These are phyloP conservation scores for Pseudognaphalium luteoalbum DNA, from an alignment of 129 eudicot species.

Conservation along the genomic window DNA sequence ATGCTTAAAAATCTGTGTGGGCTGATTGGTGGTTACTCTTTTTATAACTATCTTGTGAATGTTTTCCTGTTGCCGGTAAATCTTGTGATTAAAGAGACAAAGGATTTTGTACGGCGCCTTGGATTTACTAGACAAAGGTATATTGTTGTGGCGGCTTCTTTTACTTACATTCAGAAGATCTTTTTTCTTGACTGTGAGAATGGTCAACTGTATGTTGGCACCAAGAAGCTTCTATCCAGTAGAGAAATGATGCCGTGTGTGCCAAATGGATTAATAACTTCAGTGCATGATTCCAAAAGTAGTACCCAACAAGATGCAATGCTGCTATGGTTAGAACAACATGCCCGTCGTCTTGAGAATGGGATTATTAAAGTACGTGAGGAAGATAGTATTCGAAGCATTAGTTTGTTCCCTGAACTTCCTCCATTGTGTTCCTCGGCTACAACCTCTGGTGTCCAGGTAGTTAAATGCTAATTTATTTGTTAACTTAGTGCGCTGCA, in stretches of 20 bases:
- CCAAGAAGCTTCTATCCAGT: conserved; percentile 46
- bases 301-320: conserved; percentile 62
- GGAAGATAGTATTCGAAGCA: conserved; percentile 52
- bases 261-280: conserved; percentile 50
- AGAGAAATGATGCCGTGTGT: conserved; percentile 87
- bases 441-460: conserved; percentile 84
- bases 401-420: conserved; percentile 63
- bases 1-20: conserved; percentile 41
- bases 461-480: conserved; percentile 19
- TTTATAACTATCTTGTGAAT: conserved; percentile 57
- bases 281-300: conserved; percentile 40
- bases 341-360: conserved; percentile 58
- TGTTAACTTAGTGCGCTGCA: neutral
- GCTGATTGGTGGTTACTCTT: conserved; percentile 81
- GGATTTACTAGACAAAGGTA: conserved; percentile 36
- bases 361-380: conserved; percentile 57
- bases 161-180: conserved; percentile 44
- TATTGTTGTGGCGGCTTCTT: conserved; percentile 62
- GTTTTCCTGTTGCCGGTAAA: conserved; percentile 64
- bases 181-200: conserved; percentile 67
- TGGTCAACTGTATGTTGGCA: conserved; percentile 87
- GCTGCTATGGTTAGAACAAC: conserved; percentile 91
- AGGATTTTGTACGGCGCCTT: conserved; percentile 25
- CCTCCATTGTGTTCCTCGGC: conserved; percentile 67
- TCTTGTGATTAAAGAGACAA: conserved; percentile 39